phyloP scores from a whole-genome alignment of 1,284 basidiomycete species.

The Fomitopsis pinicola region DNA sequence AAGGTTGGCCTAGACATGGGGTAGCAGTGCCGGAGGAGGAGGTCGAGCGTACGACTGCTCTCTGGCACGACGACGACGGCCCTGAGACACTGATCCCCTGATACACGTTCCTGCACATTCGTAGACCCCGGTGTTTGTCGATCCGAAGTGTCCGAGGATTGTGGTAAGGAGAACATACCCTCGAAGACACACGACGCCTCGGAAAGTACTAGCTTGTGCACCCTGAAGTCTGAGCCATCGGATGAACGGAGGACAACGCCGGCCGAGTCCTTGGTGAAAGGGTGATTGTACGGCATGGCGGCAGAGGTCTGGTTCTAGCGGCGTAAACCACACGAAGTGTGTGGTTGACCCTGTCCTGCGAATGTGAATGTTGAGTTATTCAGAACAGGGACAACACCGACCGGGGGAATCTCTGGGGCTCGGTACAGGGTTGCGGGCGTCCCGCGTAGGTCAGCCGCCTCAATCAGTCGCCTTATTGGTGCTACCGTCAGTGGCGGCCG shows the following conservation, averaged over 20 bases:
- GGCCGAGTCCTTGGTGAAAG: constrained; percentile 12
- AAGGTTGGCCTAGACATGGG: constrained; percentile 12
- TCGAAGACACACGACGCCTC: constrained; percentile 15
- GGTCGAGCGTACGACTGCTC: constrained; percentile 9
- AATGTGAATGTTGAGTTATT: no score
- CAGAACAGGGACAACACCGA: no score
- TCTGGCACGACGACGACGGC: constrained; percentile 7
- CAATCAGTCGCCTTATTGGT: no score
- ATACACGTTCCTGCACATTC: neutral
- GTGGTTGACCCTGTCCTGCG: no score
- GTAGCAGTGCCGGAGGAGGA: constrained; percentile 16
- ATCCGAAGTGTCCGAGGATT: neutral
- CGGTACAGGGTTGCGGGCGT: no score
- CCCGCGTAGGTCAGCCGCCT: no score
- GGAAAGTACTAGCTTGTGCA: constrained; percentile 14
- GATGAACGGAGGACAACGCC: constrained; percentile 16
- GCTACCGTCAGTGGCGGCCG: no score
- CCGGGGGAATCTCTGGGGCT: no score
- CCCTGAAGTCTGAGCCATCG: constrained; percentile 14
- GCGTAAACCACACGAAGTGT: neutral
- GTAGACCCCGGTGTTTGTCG: neutral
- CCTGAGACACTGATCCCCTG: neutral
- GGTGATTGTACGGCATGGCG: neutral
- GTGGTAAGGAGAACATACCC: constrained; percentile 3
- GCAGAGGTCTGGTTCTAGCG: neutral